Evolutionary conservation across 768 basidiomycete species (phyloP).

Genomic region (Mycena rosella): DNA sequence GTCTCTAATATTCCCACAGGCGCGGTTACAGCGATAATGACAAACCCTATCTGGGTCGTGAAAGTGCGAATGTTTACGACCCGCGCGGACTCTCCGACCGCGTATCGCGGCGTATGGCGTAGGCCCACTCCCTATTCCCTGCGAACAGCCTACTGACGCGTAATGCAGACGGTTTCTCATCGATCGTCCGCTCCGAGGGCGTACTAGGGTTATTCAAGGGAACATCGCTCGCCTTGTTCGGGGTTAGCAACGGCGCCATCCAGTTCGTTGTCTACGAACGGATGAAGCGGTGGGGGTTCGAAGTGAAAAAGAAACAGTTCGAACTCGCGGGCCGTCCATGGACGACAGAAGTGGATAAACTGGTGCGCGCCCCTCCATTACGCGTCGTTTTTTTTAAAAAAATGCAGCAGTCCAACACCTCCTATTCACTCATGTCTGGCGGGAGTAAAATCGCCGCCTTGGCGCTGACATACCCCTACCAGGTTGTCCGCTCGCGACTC

Average conservation of each 20-base stretch:
- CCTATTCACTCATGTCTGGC: constrained; percentile 94
- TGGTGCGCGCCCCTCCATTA: constrained; percentile 67
- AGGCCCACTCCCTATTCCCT: constrained; percentile 39
- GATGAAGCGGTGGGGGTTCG: constrained; percentile 92
- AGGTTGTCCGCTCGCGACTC: constrained; percentile 94
- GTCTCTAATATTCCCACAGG: constrained; percentile 61
- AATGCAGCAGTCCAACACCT: constrained; percentile 79
- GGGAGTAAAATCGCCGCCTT: constrained; percentile 90
- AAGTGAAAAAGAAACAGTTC: constrained; percentile 76
- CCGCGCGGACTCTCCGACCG: constrained; percentile 67
- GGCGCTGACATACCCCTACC: constrained; percentile 93
- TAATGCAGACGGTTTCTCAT: constrained; percentile 70
- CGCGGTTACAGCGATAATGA: constrained; percentile 92
- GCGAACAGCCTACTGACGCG: not conserved
- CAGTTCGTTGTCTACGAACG: constrained; percentile 98
- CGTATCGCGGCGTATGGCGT: constrained; percentile 89
- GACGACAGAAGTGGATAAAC: constrained; percentile 82
- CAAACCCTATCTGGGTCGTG: constrained; percentile 98
- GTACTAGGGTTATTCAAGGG: constrained; percentile 87
- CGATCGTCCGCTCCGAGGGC: constrained; percentile 82
- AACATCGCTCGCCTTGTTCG: constrained; percentile 88
- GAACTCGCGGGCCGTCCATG: constrained; percentile 72
- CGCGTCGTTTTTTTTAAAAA: constrained; percentile 10
- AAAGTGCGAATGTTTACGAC: constrained; percentile 98
- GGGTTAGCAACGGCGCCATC: constrained; percentile 93